These are phyloP conservation scores for Syncephalis plumigaleata DNA, from an alignment of 371 early-diverging fungal species.

Conservation along the genomic window DNA sequence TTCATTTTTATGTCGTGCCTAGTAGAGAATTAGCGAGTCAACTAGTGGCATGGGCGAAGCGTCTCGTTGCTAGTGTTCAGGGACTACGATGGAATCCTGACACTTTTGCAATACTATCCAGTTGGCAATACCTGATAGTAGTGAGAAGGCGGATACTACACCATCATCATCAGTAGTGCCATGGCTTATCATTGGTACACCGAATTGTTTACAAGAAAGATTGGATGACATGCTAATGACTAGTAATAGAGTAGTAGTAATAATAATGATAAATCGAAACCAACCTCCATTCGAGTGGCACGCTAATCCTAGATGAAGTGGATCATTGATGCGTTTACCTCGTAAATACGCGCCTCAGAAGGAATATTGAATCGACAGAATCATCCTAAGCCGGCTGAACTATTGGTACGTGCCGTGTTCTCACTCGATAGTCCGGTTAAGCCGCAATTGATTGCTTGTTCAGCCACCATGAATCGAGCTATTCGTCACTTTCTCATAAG, in stretches of 20 bases:
- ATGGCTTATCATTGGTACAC: conserved; percentile 47
- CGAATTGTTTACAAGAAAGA: conserved; percentile 28
- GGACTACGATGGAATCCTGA: conserved; percentile 1
- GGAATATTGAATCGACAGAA: conserved; percentile 20
- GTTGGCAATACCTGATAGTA: conserved; percentile 3
- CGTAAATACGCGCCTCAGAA: conserved; percentile 31
- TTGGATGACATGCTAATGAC: too few relatives aligned
- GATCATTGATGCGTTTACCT: conserved; percentile 48
- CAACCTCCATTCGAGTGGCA: too few relatives aligned
- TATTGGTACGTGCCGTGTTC: conserved; percentile 26
- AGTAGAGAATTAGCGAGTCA: conserved; percentile 84
- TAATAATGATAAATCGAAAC: too few relatives aligned
- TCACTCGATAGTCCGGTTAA: not conserved
- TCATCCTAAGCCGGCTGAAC: conserved; percentile 50
- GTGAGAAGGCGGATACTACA: conserved; percentile 4
- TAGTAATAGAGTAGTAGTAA: conserved; percentile 19
- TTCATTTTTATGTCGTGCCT: conserved; percentile 55
- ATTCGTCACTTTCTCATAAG: conserved; percentile 31
- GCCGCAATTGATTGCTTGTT: conserved; percentile 36
- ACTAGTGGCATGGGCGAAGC: conserved; percentile 26
- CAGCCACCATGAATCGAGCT: conserved; percentile 55
- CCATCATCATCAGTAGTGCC: conserved; percentile 12
- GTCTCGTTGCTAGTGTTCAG: conserved; percentile 9
- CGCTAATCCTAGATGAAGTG: conserved; percentile 54
- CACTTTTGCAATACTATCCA: conserved; percentile 12